Evolutionary conservation across 2,329 filamentous ascomycete species (phyloP).

Genomic region (Fusarium transvaalense): DNA sequence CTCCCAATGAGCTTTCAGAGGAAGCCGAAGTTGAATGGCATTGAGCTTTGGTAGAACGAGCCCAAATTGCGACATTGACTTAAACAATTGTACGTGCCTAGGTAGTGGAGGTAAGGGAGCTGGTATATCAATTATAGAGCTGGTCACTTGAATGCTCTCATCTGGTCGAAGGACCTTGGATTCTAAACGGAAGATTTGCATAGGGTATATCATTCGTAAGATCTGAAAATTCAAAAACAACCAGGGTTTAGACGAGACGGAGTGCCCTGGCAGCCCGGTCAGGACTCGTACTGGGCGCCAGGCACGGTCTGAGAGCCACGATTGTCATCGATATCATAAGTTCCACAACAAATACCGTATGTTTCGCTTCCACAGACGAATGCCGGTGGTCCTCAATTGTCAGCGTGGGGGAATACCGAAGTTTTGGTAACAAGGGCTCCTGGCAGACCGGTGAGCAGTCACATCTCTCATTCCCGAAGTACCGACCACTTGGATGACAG

Average conservation of each 20-base stretch:
- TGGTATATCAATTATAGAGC: constrained; percentile 13
- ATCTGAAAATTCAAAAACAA: background rate
- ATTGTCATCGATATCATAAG: background rate
- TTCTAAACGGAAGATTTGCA: background rate
- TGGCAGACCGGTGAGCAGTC: constrained; percentile 44
- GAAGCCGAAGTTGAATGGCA: constrained; percentile 4
- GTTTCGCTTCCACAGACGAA: constrained; percentile 13
- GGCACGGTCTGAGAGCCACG: background rate
- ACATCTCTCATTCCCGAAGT: constrained; percentile 32
- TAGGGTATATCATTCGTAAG: background rate
- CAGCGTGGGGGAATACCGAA: constrained; percentile 38
- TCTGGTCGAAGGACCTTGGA: background rate
- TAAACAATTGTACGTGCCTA: constrained; percentile 2
- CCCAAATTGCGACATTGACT: background rate
- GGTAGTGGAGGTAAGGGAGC: background rate
- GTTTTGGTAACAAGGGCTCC: constrained; percentile 40
- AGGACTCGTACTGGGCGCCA: constrained; percentile 2
- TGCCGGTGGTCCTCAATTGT: constrained; percentile 25
- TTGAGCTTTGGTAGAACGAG: constrained; percentile 10
- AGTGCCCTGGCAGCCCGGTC: background rate
- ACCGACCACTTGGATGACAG: constrained; percentile 34
- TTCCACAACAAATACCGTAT: constrained; percentile 7
- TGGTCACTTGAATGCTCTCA: background rate
- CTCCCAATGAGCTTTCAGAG: background rate
- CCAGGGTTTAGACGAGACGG: background rate